Percentiles rank a stretch among this genome's conserved stretches.
Evolutionary conservation across 257 asterid genomes (phyloP).

Genomic region (Capsicum baccatum): DNA sequence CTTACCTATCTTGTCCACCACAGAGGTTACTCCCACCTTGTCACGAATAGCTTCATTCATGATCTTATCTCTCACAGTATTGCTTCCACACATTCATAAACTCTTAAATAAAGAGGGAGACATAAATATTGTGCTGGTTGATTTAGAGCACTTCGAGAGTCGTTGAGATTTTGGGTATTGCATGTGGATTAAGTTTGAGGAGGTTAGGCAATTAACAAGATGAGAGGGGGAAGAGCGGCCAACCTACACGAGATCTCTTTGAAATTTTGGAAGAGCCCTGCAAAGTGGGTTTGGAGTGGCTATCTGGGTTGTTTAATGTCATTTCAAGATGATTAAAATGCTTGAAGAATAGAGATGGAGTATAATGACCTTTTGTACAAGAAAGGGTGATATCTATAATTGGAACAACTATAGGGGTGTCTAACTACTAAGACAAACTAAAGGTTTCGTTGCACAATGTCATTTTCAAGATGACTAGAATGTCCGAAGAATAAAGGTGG

Average conservation of each 20-base stretch:
- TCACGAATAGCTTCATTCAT: neutral
- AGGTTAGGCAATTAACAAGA: neutral
- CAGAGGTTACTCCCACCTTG: neutral
- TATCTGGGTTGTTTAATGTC: neutral
- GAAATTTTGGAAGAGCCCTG: neutral
- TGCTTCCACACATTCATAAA: too few species aligned
- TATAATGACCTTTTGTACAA: neutral
- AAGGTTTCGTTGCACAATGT: too few species aligned
- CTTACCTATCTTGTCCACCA: neutral
- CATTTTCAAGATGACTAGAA: too few species aligned
- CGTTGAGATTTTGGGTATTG: neutral
- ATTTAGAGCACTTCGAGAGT: neutral
- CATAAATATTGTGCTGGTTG: neutral
- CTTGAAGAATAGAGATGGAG: neutral
- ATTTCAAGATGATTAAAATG: neutral
- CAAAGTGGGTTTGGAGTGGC: neutral
- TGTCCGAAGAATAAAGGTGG: too few species aligned
- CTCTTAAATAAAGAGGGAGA: too few species aligned
- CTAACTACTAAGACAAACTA: too few species aligned
- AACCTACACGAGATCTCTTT: neutral
- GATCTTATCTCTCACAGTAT: neutral
- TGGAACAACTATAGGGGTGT: too few species aligned
- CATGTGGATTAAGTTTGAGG: neutral
- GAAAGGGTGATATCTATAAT: too few species aligned
- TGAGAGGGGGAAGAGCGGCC: neutral